Evolutionary conservation across 139 green algal genomes (phyloP).

Genomic region (Astrephomene gubernaculifera): DNA sequence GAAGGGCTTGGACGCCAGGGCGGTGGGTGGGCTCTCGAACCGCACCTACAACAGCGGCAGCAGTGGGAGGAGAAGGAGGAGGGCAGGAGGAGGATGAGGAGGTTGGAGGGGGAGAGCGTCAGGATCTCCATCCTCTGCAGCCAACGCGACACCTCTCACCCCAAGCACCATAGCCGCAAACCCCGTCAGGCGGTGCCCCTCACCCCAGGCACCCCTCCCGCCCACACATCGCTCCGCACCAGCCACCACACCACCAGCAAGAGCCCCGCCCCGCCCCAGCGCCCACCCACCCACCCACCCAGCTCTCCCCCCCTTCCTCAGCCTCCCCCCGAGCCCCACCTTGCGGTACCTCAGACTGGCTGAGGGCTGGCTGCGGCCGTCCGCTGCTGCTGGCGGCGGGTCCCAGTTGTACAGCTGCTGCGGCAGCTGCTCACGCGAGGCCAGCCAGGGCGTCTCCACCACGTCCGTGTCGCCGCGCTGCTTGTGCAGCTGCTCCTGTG

Average conservation of each 20-base stretch:
- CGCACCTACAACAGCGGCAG: slow-evolving; percentile 37
- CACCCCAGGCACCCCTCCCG: too few species aligned
- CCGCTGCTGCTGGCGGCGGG: too few species aligned
- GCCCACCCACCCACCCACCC: too few species aligned
- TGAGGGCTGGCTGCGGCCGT: neutral
- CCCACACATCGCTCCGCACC: too few species aligned
- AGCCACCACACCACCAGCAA: too few species aligned
- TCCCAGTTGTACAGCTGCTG: slow-evolving; percentile 22
- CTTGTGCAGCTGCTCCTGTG: slow-evolving; percentile 50
- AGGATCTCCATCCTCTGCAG: too few species aligned
- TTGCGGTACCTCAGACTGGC: slow-evolving; percentile 9
- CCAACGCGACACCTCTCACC: too few species aligned
- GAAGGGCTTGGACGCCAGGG: slow-evolving; percentile 58
- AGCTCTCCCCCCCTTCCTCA: too few species aligned
- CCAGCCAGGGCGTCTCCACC: slow-evolving; percentile 17
- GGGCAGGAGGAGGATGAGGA: neutral
- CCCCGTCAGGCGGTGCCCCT: too few species aligned
- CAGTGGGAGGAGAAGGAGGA: neutral
- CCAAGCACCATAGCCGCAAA: too few species aligned
- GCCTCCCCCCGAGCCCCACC: neutral
- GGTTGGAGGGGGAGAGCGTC: too few species aligned
- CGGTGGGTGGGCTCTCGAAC: slow-evolving; percentile 57
- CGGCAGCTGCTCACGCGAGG: neutral
- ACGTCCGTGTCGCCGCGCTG: slow-evolving; percentile 35
- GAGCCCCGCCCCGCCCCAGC: too few species aligned